phyloP scores from a whole-genome alignment of 2,329 filamentous ascomycete species.

The Fusarium lateritium region DNA sequence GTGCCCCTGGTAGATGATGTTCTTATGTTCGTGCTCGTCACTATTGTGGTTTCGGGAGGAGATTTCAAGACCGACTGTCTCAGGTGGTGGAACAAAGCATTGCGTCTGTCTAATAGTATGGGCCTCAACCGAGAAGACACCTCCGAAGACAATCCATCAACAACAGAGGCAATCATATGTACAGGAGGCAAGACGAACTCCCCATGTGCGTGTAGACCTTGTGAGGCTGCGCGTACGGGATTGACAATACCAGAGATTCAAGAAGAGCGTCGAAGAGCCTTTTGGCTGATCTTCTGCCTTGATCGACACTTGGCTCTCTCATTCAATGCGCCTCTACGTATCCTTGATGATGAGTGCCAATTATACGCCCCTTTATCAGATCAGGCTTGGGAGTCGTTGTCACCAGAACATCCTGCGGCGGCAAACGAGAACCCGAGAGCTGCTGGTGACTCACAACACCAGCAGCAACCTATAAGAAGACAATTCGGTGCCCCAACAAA shows the following conservation, averaged over 20 bases:
- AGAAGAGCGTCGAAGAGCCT: slow-evolving; percentile 1
- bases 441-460: not conserved
- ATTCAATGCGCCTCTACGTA: not conserved
- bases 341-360: slow-evolving; percentile 3
- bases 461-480: too few relatives aligned
- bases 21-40: slow-evolving; percentile 6
- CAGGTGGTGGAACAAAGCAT: slow-evolving; percentile 1
- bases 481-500: not conserved
- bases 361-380: not conserved
- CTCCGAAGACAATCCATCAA: not conserved
- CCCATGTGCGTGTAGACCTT: not conserved
- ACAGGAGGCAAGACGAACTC: not conserved
- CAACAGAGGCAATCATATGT: not conserved
- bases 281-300: slow-evolving; percentile 5
- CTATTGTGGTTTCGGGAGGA: not conserved
- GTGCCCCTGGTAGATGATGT: not conserved
- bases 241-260: not conserved
- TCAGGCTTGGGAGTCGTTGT: not conserved
- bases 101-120: not conserved
- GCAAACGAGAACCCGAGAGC: too few relatives aligned
- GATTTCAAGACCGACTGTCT: slow-evolving; percentile 4
- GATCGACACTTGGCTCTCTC: slow-evolving; percentile 8
- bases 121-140: slow-evolving; percentile 1
- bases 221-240: not conserved
- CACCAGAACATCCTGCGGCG: accelerated